A percentile compares a stretch with the other conserved stretches of the same genome.
Evolutionary conservation across 306 rosid species (phyloP).

Genomic region (Fagus sylvatica): DNA sequence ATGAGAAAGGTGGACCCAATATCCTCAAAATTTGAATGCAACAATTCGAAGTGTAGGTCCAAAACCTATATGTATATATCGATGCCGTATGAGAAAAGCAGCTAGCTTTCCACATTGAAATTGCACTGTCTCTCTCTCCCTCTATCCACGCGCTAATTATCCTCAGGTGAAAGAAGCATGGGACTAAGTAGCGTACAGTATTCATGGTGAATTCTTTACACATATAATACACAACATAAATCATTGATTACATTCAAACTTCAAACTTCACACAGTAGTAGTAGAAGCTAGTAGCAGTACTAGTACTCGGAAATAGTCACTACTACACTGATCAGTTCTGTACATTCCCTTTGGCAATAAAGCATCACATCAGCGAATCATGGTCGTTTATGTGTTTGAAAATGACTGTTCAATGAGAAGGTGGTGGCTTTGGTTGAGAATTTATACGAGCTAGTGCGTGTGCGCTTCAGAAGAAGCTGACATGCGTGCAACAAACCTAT

Average conservation of each 20-base stretch:
- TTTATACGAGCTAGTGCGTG: neutral
- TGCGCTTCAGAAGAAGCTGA: neutral
- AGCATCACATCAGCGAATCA: slow-evolving; percentile 40
- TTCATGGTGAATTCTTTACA: neutral
- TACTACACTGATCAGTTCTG: slow-evolving; percentile 3
- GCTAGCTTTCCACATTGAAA: neutral
- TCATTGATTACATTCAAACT: neutral
- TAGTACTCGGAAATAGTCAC: neutral
- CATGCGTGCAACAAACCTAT: slow-evolving; percentile 21
- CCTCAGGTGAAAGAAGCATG: neutral
- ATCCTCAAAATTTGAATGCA: slow-evolving; percentile 3
- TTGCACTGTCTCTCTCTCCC: neutral
- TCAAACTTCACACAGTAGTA: neutral
- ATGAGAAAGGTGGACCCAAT: neutral
- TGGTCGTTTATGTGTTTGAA: slow-evolving; percentile 25
- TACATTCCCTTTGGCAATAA: slow-evolving; percentile 29
- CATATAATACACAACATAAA: neutral
- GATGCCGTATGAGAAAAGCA: slow-evolving; percentile 10
- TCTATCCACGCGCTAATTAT: neutral
- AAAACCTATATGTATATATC: neutral
- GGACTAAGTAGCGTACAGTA: neutral
- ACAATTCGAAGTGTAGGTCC: slow-evolving; percentile 1
- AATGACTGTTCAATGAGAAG: slow-evolving; percentile 33
- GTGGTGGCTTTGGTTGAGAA: neutral
- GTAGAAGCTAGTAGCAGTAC: neutral